Conservation (phyloP, 2,329 filamentous ascomycete genomes). For the Colletotrichum chrysophilum region DNA sequence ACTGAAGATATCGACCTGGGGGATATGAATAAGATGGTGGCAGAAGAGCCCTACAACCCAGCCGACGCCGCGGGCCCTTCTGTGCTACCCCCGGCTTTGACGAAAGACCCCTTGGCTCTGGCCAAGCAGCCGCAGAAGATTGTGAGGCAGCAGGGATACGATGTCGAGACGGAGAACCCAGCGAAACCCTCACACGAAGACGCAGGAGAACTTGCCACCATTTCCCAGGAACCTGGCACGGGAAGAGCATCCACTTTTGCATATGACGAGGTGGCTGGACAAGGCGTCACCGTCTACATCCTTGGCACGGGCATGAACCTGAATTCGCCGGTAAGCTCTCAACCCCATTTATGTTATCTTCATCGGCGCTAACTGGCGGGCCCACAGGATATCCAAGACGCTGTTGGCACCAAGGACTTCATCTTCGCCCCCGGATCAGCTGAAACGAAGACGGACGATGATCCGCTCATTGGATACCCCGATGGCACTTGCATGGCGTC, state of each 20-base stretch:
- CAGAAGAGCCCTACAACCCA: not conserved
- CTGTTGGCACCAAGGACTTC: not conserved
- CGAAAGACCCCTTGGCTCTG: not conserved
- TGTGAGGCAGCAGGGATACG: not conserved
- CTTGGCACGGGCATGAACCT: not conserved
- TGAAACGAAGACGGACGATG: not conserved
- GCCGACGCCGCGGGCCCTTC: not conserved
- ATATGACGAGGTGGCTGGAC: not conserved
- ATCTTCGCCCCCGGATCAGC: not conserved
- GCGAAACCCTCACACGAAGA: not conserved
- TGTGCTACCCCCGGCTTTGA: not conserved
- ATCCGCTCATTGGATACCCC: not conserved
- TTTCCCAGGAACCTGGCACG: not conserved
- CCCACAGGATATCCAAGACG: not conserved
- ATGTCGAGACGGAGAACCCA: not conserved
- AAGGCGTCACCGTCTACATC: not conserved
- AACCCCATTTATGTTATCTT: not conserved
- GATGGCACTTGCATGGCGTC: not conserved
- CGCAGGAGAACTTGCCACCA: not conserved
- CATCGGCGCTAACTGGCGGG: rapidly evolving
- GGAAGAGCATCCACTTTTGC: not conserved
- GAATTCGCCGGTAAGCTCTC: not conserved
- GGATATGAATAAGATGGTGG: not conserved
- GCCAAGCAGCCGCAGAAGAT: not conserved
- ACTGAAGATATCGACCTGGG: not conserved